A percentile compares a stretch with the other conserved stretches of the same genome.
Evolutionary conservation across 2,329 filamentous ascomycete species (phyloP).

Genomic region (Canariomyces notabilis): DNA sequence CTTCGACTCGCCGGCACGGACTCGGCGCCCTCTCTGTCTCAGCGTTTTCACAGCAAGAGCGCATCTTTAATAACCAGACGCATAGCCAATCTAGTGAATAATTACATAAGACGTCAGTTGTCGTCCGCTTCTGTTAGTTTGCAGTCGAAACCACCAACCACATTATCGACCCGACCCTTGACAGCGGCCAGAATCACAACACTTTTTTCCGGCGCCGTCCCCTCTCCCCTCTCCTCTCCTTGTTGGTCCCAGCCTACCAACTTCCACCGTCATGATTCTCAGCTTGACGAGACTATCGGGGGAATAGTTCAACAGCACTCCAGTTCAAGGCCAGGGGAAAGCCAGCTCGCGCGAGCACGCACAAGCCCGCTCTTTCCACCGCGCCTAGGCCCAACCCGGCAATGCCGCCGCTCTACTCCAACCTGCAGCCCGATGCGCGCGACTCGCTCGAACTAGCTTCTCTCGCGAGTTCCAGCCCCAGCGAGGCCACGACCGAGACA

Average conservation of each 20-base stretch:
- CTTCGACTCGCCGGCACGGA: neutral
- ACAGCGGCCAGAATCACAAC: neutral
- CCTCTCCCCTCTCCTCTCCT: neutral
- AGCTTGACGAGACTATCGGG: neutral
- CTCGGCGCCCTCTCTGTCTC: neutral
- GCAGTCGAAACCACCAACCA: neutral
- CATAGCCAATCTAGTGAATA: neutral
- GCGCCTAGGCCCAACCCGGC: slow-evolving; percentile 4
- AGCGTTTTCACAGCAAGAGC: neutral
- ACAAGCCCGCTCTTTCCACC: neutral
- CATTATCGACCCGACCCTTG: neutral
- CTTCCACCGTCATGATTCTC: neutral
- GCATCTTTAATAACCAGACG: neutral
- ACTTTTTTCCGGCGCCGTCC: no score
- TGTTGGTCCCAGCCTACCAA: neutral
- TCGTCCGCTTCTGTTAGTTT: neutral
- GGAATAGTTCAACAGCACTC: neutral
- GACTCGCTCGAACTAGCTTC: slow-evolving; percentile 97
- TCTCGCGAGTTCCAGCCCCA: slow-evolving; percentile 75
- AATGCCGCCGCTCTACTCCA: slow-evolving; percentile 41
- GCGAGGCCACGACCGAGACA: slow-evolving; percentile 56
- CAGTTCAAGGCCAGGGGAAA: neutral
- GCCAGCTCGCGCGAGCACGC: neutral
- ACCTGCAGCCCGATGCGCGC: slow-evolving; percentile 51
- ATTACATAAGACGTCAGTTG: neutral